Percentiles rank a stretch among this genome's conserved stretches.
Evolutionary conservation across 352 stramenopile species (phyloP).

Genomic region (Globisporangium splendens): DNA sequence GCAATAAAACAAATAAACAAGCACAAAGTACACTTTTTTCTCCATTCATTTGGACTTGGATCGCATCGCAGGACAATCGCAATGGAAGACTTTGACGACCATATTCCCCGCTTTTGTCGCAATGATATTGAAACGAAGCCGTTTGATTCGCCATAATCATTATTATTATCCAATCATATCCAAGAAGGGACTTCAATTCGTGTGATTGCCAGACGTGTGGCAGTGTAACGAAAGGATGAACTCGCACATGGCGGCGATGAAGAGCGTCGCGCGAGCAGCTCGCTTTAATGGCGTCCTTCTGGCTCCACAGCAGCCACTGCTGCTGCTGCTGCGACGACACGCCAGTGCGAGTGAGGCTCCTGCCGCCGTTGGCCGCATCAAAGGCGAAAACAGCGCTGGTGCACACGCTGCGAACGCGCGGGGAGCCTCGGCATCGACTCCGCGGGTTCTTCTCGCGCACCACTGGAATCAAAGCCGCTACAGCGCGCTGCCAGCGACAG

Average conservation of each 20-base stretch:
- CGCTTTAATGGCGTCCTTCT: neutral
- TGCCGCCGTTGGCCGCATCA: neutral
- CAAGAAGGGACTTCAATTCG: too few relatives aligned
- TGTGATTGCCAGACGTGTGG: neutral
- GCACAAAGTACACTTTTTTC: conserved; percentile 5
- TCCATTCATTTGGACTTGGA: too few relatives aligned
- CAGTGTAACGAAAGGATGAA: neutral
- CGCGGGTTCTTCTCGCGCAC: neutral
- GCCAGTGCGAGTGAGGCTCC: neutral
- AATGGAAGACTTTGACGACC: too few relatives aligned
- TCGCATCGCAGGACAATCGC: too few relatives aligned
- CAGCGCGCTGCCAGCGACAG: neutral
- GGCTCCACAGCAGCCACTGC: too few relatives aligned
- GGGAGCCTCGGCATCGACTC: too few relatives aligned
- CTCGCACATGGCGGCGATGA: conserved; percentile 1
- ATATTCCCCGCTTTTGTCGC: too few relatives aligned
- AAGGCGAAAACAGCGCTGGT: neutral
- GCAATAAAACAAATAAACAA: conserved; percentile 7
- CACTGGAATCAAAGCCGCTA: neutral
- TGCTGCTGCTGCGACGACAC: neutral
- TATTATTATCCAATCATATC: neutral
- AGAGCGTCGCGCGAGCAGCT: conserved; percentile 1
- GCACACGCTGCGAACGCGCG: neutral
- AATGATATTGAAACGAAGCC: too few relatives aligned
- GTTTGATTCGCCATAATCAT: too few relatives aligned